Evolutionary conservation across 805 yeast species (phyloP).

Genomic region (Candida nanaspora): DNA sequence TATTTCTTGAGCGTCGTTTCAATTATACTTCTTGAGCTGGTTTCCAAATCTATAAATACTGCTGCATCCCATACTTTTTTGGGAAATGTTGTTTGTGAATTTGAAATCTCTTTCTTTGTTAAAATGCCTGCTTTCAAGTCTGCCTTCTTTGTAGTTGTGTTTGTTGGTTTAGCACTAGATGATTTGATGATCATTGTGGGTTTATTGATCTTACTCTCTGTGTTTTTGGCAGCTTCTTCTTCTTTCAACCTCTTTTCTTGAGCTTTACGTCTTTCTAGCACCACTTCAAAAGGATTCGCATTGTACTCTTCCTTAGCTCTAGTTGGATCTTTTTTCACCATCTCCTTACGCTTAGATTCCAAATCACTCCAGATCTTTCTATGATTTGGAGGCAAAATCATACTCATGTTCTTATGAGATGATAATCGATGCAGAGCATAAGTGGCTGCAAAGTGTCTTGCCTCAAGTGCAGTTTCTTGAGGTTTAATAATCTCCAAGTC

Average conservation of each 20-base stretch:
- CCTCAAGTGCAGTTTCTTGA: conserved; percentile 80
- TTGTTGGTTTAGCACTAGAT: conserved; percentile 2
- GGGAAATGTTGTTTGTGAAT: conserved; percentile 34
- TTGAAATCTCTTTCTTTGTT: conserved; percentile 4
- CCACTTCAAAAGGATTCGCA: conserved; percentile 69
- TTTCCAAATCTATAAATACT: conserved; percentile 58
- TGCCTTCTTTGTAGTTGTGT: conserved; percentile 3
- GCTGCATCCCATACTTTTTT: conserved; percentile 67
- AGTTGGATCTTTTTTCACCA: conserved; percentile 37
- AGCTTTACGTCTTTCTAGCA: conserved; percentile 47
- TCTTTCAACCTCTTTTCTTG: conserved; percentile 40
- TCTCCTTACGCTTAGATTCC: conserved; percentile 49
- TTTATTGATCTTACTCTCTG: conserved; percentile 42
- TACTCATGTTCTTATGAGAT: conserved; percentile 72
- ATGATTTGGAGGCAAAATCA: conserved; percentile 82
- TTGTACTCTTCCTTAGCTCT: conserved; percentile 49
- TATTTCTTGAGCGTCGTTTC: conserved; percentile 55
- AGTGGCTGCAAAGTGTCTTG: conserved; percentile 86
- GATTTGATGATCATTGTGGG: conserved; percentile 33
- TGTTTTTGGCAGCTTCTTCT: conserved; percentile 34
- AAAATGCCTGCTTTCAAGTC: neutral
- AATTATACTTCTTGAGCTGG: conserved; percentile 53
- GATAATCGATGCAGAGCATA: conserved; percentile 76
- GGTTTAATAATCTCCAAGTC: conserved; percentile 45
- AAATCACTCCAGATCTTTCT: conserved; percentile 71